phyloP scores from a whole-genome alignment of 1,139 yeast species.

The Candida glucosophila region DNA sequence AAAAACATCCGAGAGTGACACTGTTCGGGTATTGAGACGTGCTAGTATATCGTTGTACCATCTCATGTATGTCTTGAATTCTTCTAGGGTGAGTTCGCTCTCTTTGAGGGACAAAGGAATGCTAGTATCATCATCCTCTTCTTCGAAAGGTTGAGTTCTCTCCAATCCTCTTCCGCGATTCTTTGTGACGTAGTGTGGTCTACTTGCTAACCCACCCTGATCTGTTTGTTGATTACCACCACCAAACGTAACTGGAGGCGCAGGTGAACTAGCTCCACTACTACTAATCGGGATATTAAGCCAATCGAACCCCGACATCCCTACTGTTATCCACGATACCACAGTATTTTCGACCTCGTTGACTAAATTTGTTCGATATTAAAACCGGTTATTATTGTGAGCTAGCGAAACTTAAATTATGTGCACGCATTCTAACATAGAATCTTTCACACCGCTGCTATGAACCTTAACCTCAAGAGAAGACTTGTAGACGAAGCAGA shows the following conservation, averaged over 20 bases:
- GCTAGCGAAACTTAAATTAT: too few relatives aligned
- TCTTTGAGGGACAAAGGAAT: constrained; percentile 58
- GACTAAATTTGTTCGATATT: too few relatives aligned
- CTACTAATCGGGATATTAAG: constrained; percentile 11
- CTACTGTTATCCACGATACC: too few relatives aligned
- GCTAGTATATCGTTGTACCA: constrained; percentile 71
- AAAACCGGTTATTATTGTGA: too few relatives aligned
- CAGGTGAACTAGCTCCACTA: constrained; percentile 11
- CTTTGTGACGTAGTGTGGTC: too few relatives aligned
- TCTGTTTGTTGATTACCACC: constrained; percentile 2
- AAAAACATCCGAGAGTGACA: constrained; percentile 55
- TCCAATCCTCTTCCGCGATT: constrained; percentile 2
- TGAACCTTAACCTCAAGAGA: constrained; percentile 8
- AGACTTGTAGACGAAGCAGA: constrained; percentile 1
- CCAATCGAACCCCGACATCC: constrained; percentile 14
- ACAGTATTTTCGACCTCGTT: too few relatives aligned
- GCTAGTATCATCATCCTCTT: constrained; percentile 11
- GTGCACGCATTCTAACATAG: too few relatives aligned
- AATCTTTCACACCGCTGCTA: too few relatives aligned
- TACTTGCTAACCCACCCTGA: neutral
- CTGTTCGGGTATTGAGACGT: constrained; percentile 46
- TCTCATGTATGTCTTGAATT: constrained; percentile 62
- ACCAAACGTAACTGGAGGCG: constrained; percentile 17
- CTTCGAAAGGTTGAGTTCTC: constrained; percentile 1
- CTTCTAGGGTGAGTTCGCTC: constrained; percentile 54